These are phyloP conservation scores for Fusarium graminum DNA, from an alignment of 2,329 filamentous ascomycete genomes.

Conservation along the genomic window DNA sequence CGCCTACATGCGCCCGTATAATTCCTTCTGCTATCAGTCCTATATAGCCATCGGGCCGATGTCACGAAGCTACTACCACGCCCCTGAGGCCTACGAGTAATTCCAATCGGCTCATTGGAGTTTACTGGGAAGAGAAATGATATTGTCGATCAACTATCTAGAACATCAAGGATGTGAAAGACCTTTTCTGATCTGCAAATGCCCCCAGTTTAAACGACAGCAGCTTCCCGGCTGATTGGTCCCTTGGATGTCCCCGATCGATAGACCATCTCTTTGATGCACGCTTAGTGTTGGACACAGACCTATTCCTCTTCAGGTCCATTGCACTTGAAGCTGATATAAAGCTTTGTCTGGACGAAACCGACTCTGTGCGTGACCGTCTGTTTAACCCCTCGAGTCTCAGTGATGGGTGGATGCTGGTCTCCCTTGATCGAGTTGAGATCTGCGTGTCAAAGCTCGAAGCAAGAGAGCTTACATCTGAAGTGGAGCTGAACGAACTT, in stretches of 20 bases:
- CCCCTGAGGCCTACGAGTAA: too few relatives aligned
- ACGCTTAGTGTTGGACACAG: constrained; percentile 2
- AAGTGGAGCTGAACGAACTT: constrained; percentile 23
- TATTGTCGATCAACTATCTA: neutral
- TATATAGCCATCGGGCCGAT: too few relatives aligned
- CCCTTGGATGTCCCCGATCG: neutral
- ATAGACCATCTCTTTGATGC: constrained; percentile 18
- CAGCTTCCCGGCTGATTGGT: constrained; percentile 26
- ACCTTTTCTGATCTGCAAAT: constrained; percentile 19
- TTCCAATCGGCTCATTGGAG: too few relatives aligned
- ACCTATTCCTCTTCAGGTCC: constrained; percentile 24
- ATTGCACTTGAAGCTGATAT: neutral
- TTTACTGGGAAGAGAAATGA: too few relatives aligned
- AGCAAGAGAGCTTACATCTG: constrained; percentile 2
- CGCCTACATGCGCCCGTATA: too few relatives aligned
- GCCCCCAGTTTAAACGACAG: constrained; percentile 41
- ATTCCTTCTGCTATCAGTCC: too few relatives aligned
- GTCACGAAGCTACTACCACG: too few relatives aligned
- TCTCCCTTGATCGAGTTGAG: constrained; percentile 14
- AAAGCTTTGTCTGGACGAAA: constrained; percentile 14
- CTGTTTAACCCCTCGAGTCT: constrained; percentile 31
- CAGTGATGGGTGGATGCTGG: neutral
- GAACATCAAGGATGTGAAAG: neutral
- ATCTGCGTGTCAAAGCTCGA: neutral
- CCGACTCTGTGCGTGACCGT: constrained; percentile 6